A percentile compares a stretch with the other conserved stretches of the same genome.
Evolutionary conservation across 306 rosid genomes (phyloP).

Genomic region (Dryas drummondii): DNA sequence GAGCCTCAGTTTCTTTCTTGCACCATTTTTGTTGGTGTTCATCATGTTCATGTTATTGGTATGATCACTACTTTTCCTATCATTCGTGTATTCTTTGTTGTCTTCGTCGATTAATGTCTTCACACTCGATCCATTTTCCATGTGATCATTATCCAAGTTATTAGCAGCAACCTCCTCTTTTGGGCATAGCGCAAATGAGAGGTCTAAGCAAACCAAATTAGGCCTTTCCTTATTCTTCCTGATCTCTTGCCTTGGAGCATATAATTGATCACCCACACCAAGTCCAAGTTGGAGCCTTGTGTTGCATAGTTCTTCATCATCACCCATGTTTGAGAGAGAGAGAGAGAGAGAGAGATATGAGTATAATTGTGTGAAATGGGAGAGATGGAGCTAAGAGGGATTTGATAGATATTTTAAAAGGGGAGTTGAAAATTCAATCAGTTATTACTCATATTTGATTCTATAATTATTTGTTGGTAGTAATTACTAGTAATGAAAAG

Average conservation of each 20-base stretch:
- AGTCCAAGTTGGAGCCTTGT: conserved; percentile 57
- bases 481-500: conserved; percentile 7
- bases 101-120: conserved; percentile 12
- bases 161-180: conserved; percentile 25
- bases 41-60: conserved; percentile 1
- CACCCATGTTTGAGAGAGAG: conserved; percentile 45
- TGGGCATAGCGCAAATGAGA: conserved; percentile 41
- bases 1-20: conserved; percentile 70
- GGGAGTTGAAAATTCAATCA: conserved; percentile 17
- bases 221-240: conserved; percentile 27
- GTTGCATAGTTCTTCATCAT: conserved; percentile 21
- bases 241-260: conserved; percentile 26
- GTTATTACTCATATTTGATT: conserved; percentile 20
- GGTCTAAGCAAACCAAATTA: conserved; percentile 23
- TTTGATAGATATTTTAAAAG: conserved; percentile 12
- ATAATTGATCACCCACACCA: conserved; percentile 39
- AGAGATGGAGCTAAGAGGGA: background rate
- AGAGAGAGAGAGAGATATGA: conserved; percentile 13
- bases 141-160: conserved; percentile 6
- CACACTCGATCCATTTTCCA: conserved; percentile 14
- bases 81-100: conserved; percentile 4
- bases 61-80: conserved; percentile 7
- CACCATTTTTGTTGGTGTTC: background rate
- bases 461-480: background rate
- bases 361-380: background rate